Conservation (phyloP, 441 rosid genomes). For the Populus hybrid region DNA sequence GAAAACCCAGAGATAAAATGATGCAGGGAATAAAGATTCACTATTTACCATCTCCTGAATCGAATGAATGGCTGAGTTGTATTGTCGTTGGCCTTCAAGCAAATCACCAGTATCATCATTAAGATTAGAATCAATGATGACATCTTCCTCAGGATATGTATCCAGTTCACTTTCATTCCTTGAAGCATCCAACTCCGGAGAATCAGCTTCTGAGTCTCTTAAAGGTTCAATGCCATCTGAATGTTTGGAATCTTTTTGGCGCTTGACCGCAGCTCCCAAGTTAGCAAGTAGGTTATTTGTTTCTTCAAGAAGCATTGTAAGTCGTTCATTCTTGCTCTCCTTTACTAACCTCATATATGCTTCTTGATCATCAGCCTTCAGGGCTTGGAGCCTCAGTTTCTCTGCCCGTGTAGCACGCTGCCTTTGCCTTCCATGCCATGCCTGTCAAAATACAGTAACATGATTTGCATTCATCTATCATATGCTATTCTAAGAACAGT, state of each 20-base stretch:
- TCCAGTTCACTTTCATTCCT: constrained; percentile 68
- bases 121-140: constrained; percentile 64
- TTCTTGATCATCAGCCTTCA: constrained; percentile 97
- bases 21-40: constrained; percentile 14
- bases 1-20: constrained; percentile 9
- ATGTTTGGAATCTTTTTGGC: constrained; percentile 83
- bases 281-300: constrained; percentile 93
- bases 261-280: constrained; percentile 99
- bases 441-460: constrained; percentile 40
- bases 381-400: constrained; percentile 93
- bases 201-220: constrained; percentile 68
- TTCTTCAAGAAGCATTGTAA: constrained; percentile 92
- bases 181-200: constrained; percentile 68
- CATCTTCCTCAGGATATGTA: constrained; percentile 64
- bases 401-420: constrained; percentile 99
- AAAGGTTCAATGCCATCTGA: constrained; percentile 68
- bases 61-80: constrained; percentile 93
- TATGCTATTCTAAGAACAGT: constrained; percentile 10
- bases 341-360: constrained; percentile 96
- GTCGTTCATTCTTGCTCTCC: constrained; percentile 97
- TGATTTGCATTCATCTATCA: background rate
- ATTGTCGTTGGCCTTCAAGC: constrained; percentile 98
- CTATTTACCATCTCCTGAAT: constrained; percentile 85
- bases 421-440: constrained; percentile 99
- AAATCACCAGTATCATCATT: constrained; percentile 78